These are phyloP conservation scores for Penicillium vulpinum DNA, from an alignment of 2,329 filamentous ascomycete species.

Conservation along the genomic window DNA sequence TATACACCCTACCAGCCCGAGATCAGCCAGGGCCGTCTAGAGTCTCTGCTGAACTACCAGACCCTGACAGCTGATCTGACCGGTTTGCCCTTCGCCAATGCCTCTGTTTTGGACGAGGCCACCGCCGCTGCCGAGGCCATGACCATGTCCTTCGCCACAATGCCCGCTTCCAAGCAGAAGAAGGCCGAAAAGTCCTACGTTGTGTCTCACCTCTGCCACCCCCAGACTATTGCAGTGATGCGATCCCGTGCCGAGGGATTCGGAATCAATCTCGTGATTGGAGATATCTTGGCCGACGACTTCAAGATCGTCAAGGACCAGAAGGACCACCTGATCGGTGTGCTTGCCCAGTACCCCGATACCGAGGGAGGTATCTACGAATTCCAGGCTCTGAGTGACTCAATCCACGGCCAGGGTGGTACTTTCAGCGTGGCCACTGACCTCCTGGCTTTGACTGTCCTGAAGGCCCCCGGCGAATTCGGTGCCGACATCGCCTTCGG, in stretches of 20 bases:
- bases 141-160: conserved; percentile 81
- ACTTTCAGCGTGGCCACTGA: conserved; percentile 88
- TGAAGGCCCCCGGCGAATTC: conserved; percentile 90
- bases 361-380: conserved; percentile 78
- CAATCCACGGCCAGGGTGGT: conserved; percentile 73
- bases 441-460: conserved; percentile 78
- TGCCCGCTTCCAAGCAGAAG: conserved; percentile 71
- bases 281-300: conserved; percentile 68
- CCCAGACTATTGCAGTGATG: conserved; percentile 82
- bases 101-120: conserved; percentile 84
- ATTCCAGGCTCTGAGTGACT: conserved; percentile 70
- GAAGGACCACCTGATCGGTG: conserved; percentile 80
- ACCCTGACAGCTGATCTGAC: conserved; percentile 89
- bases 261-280: conserved; percentile 73
- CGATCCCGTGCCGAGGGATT: conserved; percentile 87
- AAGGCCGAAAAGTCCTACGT: conserved; percentile 76
- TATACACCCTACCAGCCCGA: conserved; percentile 97
- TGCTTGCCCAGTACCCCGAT: conserved; percentile 93
- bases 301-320: conserved; percentile 68
- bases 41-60: conserved; percentile 94
- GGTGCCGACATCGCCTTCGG: conserved; percentile 95
- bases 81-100: conserved; percentile 82
- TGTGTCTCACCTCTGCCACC: conserved; percentile 78
- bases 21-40: conserved; percentile 90
- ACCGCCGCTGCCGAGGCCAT: conserved; percentile 94